Percentiles rank a stretch among this genome's conserved stretches.
These are phyloP conservation scores for Saccharomycopsis oosterbeekiorum DNA, from an alignment of 805 yeast species.

Conservation along the genomic window DNA sequence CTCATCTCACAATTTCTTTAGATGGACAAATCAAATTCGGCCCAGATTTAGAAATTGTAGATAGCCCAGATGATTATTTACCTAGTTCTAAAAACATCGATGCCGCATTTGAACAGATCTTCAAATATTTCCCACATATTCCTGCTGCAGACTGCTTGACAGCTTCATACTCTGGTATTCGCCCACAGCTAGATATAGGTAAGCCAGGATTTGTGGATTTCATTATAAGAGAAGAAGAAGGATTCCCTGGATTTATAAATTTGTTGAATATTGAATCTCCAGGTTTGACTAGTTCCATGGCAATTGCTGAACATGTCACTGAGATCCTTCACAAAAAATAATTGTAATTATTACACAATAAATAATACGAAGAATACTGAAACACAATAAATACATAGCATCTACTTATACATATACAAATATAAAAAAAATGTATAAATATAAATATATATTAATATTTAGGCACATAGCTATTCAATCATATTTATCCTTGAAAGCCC, in stretches of 20 bases:
- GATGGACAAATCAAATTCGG: slow-evolving; percentile 79
- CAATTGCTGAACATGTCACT: slow-evolving; percentile 65
- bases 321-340: background rate
- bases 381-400: background rate
- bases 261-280: slow-evolving; percentile 84
- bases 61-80: slow-evolving; percentile 33
- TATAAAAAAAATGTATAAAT: background rate
- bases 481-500: slow-evolving; percentile 18
- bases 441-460: background rate
- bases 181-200: slow-evolving; percentile 61
- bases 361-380: background rate
- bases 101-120: slow-evolving; percentile 49
- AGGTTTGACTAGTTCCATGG: slow-evolving; percentile 75
- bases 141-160: slow-evolving; percentile 35
- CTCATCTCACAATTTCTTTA: slow-evolving; percentile 76
- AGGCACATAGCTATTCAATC: slow-evolving; percentile 3
- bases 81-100: slow-evolving; percentile 41
- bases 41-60: slow-evolving; percentile 80
- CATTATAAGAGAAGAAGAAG: slow-evolving; percentile 57
- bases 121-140: slow-evolving; percentile 54
- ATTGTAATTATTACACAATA: too few relatives aligned
- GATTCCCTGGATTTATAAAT: slow-evolving; percentile 70
- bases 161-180: slow-evolving; percentile 70
- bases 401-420: background rate
- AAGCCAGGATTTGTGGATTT: slow-evolving; percentile 57